Evolutionary conservation across 2,329 filamentous ascomycete species (phyloP), one percentile per base, ranked within the genome.

Genomic region (Rhytidhysteron rufulum): DNA sequence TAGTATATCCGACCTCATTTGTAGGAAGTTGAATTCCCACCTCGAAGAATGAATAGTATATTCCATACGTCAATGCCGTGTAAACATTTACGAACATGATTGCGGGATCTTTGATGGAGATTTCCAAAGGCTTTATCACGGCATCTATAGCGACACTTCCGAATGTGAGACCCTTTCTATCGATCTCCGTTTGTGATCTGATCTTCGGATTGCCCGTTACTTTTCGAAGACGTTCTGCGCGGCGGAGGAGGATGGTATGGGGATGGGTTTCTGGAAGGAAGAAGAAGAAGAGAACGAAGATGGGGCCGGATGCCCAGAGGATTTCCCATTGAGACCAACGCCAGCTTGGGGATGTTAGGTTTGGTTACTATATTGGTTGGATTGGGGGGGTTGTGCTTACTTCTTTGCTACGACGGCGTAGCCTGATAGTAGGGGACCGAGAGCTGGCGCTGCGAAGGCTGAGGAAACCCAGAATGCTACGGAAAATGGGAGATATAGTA

Each of bases 251-350:
- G 51, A 86, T 80, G 44, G 73, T 83, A 6, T 71, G 65, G 0
- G 72, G 61, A 39, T 68, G 76, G 0, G 83, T 86, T 66, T 86
- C 82, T 0, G 83, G 83, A 18, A 86, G 72, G 46, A 79, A 71
- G 46, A 82, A 53, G 53, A 83, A 74, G 73, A 85, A 77, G 37
- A 75, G 39, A n/a, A 83, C 47, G 48, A 83, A 74, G 31, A 82
- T 57, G 0, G 80, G 80, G 0, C 69, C 72, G 0, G 78, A 69
- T 15, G 77, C 70, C 79, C 79, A 84, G 41, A 85, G 67, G 40
- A 83, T 77, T 53, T 83, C 78, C 69, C 77, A 81, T 9, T 80
- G 66, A 0, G 77, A 76, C 80, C 80, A 85, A n/a, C 79, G 70
- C 80, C 80, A 85, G 25, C 57, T 47, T 40, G 4, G n/a, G n/a